Percentiles rank a stretch among this genome's conserved stretches.
These are phyloP conservation scores for Fonsecaea nubica DNA, from an alignment of 2,329 filamentous ascomycete genomes.

Conservation along the genomic window DNA sequence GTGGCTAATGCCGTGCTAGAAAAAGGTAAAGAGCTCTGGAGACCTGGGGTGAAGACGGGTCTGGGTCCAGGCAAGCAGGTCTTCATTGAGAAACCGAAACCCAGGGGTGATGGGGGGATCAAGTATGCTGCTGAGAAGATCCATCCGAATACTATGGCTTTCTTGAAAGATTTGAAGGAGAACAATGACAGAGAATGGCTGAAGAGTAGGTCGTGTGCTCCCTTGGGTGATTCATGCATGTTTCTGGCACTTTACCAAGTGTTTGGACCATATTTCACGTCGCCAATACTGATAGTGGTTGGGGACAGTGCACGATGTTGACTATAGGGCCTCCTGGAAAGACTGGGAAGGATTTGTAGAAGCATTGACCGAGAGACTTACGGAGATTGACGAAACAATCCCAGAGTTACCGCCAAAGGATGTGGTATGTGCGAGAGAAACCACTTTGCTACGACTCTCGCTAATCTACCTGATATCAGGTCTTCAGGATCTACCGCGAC, in stretches of 20 bases:
- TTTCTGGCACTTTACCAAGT: background rate
- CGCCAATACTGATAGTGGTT: conserved; percentile 1
- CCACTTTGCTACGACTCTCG: conserved; percentile 21
- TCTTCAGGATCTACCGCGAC: conserved; percentile 87
- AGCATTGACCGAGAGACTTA: conserved; percentile 71
- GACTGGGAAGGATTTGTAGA: conserved; percentile 85
- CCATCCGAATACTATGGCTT: conserved; percentile 69
- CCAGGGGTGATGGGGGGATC: conserved; percentile 64
- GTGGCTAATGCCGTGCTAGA: conserved; percentile 37
- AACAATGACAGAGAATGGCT: conserved; percentile 70
- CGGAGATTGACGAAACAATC: conserved; percentile 77
- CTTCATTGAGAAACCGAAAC: conserved; percentile 68
- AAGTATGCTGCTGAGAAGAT: conserved; percentile 64
- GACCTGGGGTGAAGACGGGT: conserved; percentile 61
- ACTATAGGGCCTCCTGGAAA: conserved; percentile 77
- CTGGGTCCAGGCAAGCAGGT: conserved; percentile 66
- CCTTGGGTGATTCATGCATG: background rate
- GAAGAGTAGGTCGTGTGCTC: conserved; percentile 58
- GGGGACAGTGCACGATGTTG: conserved; percentile 72
- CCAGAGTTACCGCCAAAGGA: conserved; percentile 87
- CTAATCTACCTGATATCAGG: conserved; percentile 47
- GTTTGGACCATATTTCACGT: background rate
- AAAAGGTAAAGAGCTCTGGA: conserved; percentile 61
- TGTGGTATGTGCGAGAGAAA: conserved; percentile 59
- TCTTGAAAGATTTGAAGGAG: conserved; percentile 63